Base-by-base conservation (phyloP, 139 green algal genomes). In the Tetradesmus lagerheimii region DNA sequence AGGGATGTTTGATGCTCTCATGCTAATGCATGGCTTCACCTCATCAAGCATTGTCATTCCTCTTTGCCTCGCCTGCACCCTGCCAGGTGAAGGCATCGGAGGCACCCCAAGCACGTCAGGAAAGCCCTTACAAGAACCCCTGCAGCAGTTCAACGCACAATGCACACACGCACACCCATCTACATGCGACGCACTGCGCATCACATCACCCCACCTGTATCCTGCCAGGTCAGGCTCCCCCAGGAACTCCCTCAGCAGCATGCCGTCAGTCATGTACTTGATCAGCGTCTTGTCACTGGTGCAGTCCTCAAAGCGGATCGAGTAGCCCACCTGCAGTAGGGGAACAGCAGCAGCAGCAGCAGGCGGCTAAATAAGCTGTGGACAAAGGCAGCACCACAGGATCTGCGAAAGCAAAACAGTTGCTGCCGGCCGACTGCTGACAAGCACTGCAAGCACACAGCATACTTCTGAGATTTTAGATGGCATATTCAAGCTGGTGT, bases 181-280 rank as follows among this genome's bases (percentile, higher is more conserved):
- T n/a, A n/a, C n/a, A n/a, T n/a, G n/a, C n/a, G n/a, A n/a, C n/a
- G n/a, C n/a, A n/a, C n/a, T n/a, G n/a, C n/a, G n/a, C n/a, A n/a
- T n/a, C n/a, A n/a, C n/a, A n/a, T 18, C 45, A 57, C 45, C 78
- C 0, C 81, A 95, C 89, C 93, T 96, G 95, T 99, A 99, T 38
- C 87, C 93, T 1, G 95, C 97, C 85, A 99, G 94, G 93, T 99
- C 98, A 27, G 98, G 97, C 91, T 99, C 98, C 1, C 93, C 93
- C 57, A 99, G 95, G 84, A 99, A 99, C 95, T 99, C 98, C 4
- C 98, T 87, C 80, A 99, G 95, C 92, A 99, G 95, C 97, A 99
- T 99, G 93, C 98, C 98, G 87, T 99, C 98, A 16, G 98, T 99
- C 98, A 99, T 99, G 96, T 99, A 99, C 95, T 99, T 99, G 80